phyloP scores from a whole-genome alignment of 2,329 filamentous ascomycete genomes.

The Colletotrichum sp. region DNA sequence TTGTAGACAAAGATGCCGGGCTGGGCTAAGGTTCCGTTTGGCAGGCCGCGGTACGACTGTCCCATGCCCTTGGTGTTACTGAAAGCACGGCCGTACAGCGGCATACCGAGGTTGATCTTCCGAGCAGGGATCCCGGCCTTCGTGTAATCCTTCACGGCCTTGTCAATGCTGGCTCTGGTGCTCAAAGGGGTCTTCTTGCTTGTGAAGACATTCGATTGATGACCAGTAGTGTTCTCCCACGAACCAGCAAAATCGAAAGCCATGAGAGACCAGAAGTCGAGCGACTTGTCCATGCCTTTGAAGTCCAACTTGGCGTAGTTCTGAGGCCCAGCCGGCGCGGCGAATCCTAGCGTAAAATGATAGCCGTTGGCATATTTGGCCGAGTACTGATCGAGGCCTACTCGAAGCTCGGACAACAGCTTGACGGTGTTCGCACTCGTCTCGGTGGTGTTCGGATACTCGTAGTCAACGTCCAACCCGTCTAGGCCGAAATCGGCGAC shows the following conservation, averaged over 20 bases:
- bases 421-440: conserved; percentile 46
- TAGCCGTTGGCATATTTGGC: conserved; percentile 41
- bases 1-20: conserved; percentile 82
- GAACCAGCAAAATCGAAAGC: conserved; percentile 73
- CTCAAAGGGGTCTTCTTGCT: conserved; percentile 53
- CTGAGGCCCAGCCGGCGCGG: conserved; percentile 49
- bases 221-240: conserved; percentile 67
- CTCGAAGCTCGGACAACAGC: conserved; percentile 46
- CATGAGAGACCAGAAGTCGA: conserved; percentile 68
- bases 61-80: conserved; percentile 66
- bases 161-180: conserved; percentile 72
- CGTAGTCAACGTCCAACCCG: conserved; percentile 50
- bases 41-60: conserved; percentile 66
- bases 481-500: conserved; percentile 75
- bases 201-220: conserved; percentile 72
- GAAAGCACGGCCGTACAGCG: conserved; percentile 53
- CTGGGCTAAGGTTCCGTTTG: conserved; percentile 71
- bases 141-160: conserved; percentile 68
- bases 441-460: conserved; percentile 35
- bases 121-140: conserved; percentile 57
- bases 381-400: conserved; percentile 48
- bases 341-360: conserved; percentile 56
- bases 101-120: conserved; percentile 79
- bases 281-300: conserved; percentile 55
- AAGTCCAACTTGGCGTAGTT: conserved; percentile 58